Percentiles rank a stretch among this genome's conserved stretches.
phyloP scores from a whole-genome alignment of 495 filamentous ascomycete genomes.

The Xylaria intraflava region DNA sequence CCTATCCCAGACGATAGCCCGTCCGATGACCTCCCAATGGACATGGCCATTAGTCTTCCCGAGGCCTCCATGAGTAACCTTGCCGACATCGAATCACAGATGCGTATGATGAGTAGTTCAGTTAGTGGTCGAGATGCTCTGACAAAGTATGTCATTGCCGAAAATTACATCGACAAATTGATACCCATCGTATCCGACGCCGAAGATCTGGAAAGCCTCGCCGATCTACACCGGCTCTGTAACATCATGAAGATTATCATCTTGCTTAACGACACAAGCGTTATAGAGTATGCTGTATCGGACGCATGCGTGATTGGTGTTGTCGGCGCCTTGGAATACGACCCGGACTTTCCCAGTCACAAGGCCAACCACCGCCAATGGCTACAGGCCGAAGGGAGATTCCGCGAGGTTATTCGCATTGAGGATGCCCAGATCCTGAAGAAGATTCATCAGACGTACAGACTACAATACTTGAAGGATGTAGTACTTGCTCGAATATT shows the following conservation, averaged over 20 bases:
- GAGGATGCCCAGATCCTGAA: slow-evolving; percentile 69
- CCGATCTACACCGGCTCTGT: slow-evolving; percentile 84
- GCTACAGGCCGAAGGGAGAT: slow-evolving; percentile 77
- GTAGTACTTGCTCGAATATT: slow-evolving; percentile 93
- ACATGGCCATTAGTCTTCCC: slow-evolving; percentile 64
- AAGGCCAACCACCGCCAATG: slow-evolving; percentile 97
- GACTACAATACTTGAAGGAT: slow-evolving; percentile 95
- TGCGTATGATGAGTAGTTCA: slow-evolving; percentile 67
- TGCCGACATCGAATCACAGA: slow-evolving; percentile 71
- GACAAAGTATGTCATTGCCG: slow-evolving; percentile 73
- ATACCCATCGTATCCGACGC: slow-evolving; percentile 77
- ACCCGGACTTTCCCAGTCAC: slow-evolving; percentile 96
- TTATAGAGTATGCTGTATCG: slow-evolving; percentile 88
- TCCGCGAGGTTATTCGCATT: slow-evolving; percentile 93
- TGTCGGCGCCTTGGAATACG: slow-evolving; percentile 95
- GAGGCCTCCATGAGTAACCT: slow-evolving; percentile 72
- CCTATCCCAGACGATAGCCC: slow-evolving; percentile 69
- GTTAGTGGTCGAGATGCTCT: slow-evolving; percentile 79
- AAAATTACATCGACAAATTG: slow-evolving; percentile 83
- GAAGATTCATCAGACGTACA: slow-evolving; percentile 95
- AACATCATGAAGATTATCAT: slow-evolving; percentile 97
- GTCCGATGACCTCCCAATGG: slow-evolving; percentile 74
- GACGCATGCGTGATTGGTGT: slow-evolving; percentile 87
- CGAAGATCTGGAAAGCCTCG: slow-evolving; percentile 81
- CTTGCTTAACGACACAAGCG: slow-evolving; percentile 84